These are phyloP conservation scores for Didymellaceae sp. DNA, from an alignment of 2,329 filamentous ascomycete genomes.

Conservation along the genomic window DNA sequence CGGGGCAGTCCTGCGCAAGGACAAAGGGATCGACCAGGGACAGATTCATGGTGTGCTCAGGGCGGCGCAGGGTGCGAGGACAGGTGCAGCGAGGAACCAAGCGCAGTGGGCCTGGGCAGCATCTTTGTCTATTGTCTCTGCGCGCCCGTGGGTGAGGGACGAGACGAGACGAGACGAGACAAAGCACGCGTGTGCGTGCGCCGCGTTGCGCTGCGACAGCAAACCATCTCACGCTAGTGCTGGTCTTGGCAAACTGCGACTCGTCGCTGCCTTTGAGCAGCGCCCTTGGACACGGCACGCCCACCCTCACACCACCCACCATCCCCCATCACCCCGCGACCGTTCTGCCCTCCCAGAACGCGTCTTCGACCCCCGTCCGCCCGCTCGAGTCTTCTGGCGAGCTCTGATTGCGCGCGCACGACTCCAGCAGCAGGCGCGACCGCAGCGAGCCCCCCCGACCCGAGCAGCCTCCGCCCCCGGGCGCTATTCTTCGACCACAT, in stretches of 20 bases:
- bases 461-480: slow-evolving; percentile 39
- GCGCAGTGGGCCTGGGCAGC: slow-evolving; percentile 27
- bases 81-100: slow-evolving; percentile 9
- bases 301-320: slow-evolving; percentile 35
- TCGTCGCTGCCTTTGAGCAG: slow-evolving; percentile 16
- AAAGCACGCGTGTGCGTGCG: slow-evolving; percentile 8
- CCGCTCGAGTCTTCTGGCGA: slow-evolving; percentile 34
- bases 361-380: slow-evolving; percentile 36
- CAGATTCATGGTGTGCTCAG: slow-evolving; percentile 71
- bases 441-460: slow-evolving; percentile 35
- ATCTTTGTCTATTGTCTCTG: slow-evolving; percentile 24
- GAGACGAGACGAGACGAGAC: no score
- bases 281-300: slow-evolving; percentile 25
- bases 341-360: slow-evolving; percentile 41
- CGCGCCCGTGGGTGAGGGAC: neutral
- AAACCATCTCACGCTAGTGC: slow-evolving; percentile 6
- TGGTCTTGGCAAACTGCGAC: slow-evolving; percentile 3
- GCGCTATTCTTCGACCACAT: slow-evolving; percentile 37
- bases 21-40: slow-evolving; percentile 75
- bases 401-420: slow-evolving; percentile 36
- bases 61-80: slow-evolving; percentile 23
- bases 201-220: slow-evolving; percentile 6
- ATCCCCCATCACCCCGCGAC: slow-evolving; percentile 40
- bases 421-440: slow-evolving; percentile 32
- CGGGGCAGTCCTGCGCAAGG: slow-evolving; percentile 83